These are phyloP conservation scores for Xylaria sp. DNA, from an alignment of 495 filamentous ascomycete genomes.

Conservation along the genomic window DNA sequence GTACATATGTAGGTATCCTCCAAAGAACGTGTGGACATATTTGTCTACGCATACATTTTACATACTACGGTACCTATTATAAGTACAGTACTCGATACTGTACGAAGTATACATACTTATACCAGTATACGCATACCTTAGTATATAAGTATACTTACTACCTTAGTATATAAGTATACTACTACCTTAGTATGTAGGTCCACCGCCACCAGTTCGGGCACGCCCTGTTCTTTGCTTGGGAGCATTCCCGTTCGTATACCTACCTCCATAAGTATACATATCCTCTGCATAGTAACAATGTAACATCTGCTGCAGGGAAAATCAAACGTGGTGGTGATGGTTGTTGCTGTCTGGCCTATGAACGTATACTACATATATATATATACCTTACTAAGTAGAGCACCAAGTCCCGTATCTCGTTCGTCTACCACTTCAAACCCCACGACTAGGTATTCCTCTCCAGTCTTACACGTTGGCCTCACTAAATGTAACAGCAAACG, in stretches of 20 bases:
- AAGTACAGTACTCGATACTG: too few species aligned
- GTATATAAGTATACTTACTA: neutral
- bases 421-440: neutral
- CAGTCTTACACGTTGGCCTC: neutral
- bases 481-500: constrained; percentile 8
- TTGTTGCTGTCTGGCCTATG: too few species aligned
- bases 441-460: neutral
- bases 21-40: neutral
- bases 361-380: too few species aligned
- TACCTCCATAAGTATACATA: too few species aligned
- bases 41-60: neutral
- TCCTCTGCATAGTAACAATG: neutral
- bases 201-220: neutral
- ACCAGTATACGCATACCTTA: too few species aligned
- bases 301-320: neutral
- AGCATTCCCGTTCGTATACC: neutral
- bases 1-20: neutral
- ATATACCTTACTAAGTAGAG: too few species aligned
- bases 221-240: neutral
- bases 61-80: neutral
- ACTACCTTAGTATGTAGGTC: too few species aligned
- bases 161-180: too few species aligned
- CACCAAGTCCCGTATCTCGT: neutral
- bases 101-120: too few species aligned
- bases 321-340: neutral